Evolutionary conservation across 2,329 filamentous ascomycete species (phyloP).

Genomic region (Amylocarpus encephaloides): DNA sequence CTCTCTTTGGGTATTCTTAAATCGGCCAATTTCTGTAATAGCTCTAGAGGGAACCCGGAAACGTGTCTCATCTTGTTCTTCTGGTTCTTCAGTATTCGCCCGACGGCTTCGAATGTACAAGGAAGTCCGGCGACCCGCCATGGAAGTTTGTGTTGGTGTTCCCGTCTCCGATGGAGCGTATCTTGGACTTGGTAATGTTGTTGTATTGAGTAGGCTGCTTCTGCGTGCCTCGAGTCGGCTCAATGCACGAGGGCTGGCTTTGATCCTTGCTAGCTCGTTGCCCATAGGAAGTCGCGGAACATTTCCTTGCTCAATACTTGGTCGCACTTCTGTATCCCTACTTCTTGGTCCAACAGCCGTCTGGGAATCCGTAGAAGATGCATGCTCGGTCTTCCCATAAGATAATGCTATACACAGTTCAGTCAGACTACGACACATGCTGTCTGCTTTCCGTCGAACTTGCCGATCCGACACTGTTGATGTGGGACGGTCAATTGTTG

Average conservation of each 20-base stretch:
- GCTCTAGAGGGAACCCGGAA: slow-evolving; percentile 54
- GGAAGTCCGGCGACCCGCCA: slow-evolving; percentile 50
- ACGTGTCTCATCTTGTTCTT: slow-evolving; percentile 41
- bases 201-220: slow-evolving; percentile 30
- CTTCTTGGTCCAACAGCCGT: slow-evolving; percentile 14
- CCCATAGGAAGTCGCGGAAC: slow-evolving; percentile 16
- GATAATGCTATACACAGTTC: slow-evolving; percentile 84
- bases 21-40: slow-evolving; percentile 46
- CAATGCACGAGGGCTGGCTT: slow-evolving; percentile 28
- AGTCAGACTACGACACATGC: slow-evolving; percentile 84
- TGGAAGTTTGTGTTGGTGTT: slow-evolving; percentile 41
- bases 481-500: slow-evolving; percentile 36
- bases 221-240: slow-evolving; percentile 31
- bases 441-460: slow-evolving; percentile 82
- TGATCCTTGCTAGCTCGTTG: slow-evolving; percentile 21
- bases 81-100: slow-evolving; percentile 28
- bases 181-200: slow-evolving; percentile 27
- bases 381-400: slow-evolving; percentile 42
- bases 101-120: slow-evolving; percentile 39
- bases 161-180: slow-evolving; percentile 27
- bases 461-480: slow-evolving; percentile 66
- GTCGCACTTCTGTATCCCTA: slow-evolving; percentile 15
- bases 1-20: slow-evolving; percentile 35
- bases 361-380: slow-evolving; percentile 7
- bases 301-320: slow-evolving; percentile 18